Evolutionary conservation across 2,329 filamentous ascomycete species (phyloP).

Genomic region (Curvularia sp.): DNA sequence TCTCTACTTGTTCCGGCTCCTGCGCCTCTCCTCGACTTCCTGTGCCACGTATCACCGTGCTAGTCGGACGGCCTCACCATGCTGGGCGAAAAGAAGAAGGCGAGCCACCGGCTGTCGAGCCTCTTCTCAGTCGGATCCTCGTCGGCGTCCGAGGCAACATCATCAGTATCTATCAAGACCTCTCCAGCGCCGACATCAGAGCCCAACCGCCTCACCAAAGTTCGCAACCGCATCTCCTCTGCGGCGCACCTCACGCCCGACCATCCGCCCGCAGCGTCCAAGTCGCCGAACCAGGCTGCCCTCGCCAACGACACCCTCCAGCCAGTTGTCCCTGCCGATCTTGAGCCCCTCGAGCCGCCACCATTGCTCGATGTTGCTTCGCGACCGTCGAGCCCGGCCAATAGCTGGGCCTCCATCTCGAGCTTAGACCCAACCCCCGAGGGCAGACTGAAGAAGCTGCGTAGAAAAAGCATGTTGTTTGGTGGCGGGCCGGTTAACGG

Average conservation of each 20-base stretch:
- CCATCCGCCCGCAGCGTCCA: constrained; percentile 36
- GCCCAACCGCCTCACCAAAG: constrained; percentile 42
- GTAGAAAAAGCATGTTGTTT: constrained; percentile 48
- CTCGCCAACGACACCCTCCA: constrained; percentile 38
- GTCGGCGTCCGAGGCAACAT: constrained; percentile 19
- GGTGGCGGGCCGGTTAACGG: constrained; percentile 33
- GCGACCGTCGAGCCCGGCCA: constrained; percentile 39
- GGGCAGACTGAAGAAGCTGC: constrained; percentile 42
- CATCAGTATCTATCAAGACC: constrained; percentile 21
- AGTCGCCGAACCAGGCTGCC: constrained; percentile 21
- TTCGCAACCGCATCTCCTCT: constrained; percentile 45
- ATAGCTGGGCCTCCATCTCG: constrained; percentile 37
- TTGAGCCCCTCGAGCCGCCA: constrained; percentile 41
- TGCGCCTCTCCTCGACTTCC: neutral
- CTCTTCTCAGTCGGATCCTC: constrained; percentile 39
- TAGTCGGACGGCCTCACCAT: constrained; percentile 18
- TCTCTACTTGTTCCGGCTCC: no score
- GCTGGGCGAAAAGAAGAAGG: constrained; percentile 43
- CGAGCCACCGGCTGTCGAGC: constrained; percentile 46
- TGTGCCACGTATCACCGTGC: constrained; percentile 1
- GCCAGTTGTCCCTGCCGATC: constrained; percentile 33
- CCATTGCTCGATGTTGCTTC: constrained; percentile 38
- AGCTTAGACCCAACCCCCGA: constrained; percentile 26
- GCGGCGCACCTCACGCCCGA: constrained; percentile 42
- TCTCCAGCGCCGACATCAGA: constrained; percentile 38